Evolutionary conservation across 441 rosid species (phyloP), one percentile per base, ranked within the genome.

Genomic region (Brassica balearica): DNA sequence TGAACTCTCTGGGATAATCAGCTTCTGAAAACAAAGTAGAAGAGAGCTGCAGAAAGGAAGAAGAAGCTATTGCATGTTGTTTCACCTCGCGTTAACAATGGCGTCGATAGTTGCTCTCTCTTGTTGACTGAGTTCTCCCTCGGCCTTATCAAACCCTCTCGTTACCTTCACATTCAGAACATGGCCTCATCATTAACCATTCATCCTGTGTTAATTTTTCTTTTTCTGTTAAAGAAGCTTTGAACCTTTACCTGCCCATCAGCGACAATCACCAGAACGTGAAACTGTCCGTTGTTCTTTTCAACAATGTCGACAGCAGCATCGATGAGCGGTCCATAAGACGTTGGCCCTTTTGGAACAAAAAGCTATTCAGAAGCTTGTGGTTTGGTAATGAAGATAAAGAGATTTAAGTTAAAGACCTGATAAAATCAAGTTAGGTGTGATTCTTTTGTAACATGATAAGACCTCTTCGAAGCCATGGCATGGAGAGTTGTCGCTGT

Each of bases 401-500:
- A 8, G 10, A 58, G 58, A n/a, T 7, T 61, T 71, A 36, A 5
- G 25, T 29, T 20, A 29, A 8, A 3, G 23, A 89, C 98, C 98
- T 75, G 98, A 59, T 25, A 94, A 87, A 71, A 81, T 83, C 80
- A 91, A 78, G 82, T 81, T 87, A 8, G 95, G 91, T 63, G 83
- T 90, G 34, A 90, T 84, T 58, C 77, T 85, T 70, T 38, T 87
- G 84, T 94, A 94, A 80, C 98, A 90, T 15, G 87, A 71, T 81
- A 94, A 82, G 58, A 91, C 97, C 79, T 94, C 97, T 82, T 92
- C 97, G 60, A 92, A 91, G 60, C 98, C 97, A 48, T 87, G 83
- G 83, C 97, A 94, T 34, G 95, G 86, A 9, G 95, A 86, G 75
- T 73, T 87, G 79, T 94, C 97, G 25, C 65, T 70, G 67, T 92